These are phyloP conservation scores for Lasiodiplodia citricola DNA, from an alignment of 2,329 filamentous ascomycete genomes.

Conservation along the genomic window DNA sequence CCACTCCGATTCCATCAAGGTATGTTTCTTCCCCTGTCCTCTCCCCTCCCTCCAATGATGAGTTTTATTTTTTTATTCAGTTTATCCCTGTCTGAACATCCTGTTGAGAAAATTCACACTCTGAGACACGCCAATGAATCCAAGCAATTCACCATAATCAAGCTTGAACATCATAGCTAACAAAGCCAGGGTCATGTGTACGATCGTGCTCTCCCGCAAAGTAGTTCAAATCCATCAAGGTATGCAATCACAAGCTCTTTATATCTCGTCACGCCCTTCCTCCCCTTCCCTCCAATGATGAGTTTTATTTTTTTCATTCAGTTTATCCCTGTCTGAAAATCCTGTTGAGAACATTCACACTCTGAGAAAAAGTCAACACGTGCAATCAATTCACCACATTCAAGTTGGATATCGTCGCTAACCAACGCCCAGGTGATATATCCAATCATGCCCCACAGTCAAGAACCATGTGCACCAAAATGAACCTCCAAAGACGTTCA, in stretches of 20 bases:
- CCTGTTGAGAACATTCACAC: conserved; percentile 23
- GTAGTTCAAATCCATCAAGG: neutral
- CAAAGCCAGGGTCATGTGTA: neutral
- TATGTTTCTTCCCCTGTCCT: neutral
- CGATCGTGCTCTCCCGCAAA: too few relatives aligned
- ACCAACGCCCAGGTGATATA: neutral
- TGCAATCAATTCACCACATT: neutral
- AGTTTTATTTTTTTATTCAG: conserved; percentile 25
- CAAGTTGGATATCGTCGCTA: neutral
- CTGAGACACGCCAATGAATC: neutral
- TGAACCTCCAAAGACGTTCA: neutral
- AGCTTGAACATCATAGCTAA: neutral
- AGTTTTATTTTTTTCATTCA: conserved; percentile 8
- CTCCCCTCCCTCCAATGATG: conserved; percentile 23
- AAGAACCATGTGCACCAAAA: too few relatives aligned
- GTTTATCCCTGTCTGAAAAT: conserved; percentile 38
- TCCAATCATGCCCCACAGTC: too few relatives aligned
- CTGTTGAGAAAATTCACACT: conserved; percentile 23
- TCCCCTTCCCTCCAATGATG: conserved; percentile 22
- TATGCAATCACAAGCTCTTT: neutral
- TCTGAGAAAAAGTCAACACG: conserved; percentile 2
- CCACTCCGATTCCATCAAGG: neutral
- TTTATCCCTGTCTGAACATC: conserved; percentile 37
- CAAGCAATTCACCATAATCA: neutral
- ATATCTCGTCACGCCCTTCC: too few relatives aligned